Conservation (phyloP, 2,329 filamentous ascomycete species). For the Venturia carpophila region DNA sequence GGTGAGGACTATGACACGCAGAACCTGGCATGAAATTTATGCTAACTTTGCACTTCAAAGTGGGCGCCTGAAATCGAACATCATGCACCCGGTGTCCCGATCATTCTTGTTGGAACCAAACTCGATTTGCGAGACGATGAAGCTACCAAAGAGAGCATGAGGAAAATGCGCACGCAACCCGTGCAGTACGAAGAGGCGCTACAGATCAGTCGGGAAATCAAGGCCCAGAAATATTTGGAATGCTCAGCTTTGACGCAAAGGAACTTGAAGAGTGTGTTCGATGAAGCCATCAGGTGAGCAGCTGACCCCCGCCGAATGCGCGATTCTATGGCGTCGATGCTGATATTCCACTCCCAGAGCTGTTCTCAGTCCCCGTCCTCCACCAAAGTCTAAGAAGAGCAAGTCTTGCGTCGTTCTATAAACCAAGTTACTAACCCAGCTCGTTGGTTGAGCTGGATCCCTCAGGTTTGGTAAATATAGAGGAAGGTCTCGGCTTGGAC, state of each 20-base stretch:
- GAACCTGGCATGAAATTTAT: background rate
- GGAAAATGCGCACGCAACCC: constrained; percentile 93
- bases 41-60: constrained; percentile 39
- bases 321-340: background rate
- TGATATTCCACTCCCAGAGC: constrained; percentile 25
- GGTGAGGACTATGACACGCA: constrained; percentile 43
- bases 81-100: constrained; percentile 88
- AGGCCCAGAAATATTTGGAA: constrained; percentile 93
- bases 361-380: constrained; percentile 35
- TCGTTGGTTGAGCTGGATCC: constrained; percentile 7
- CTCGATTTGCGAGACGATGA: constrained; percentile 88
- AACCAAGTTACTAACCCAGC: constrained; percentile 18
- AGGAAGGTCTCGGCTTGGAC: constrained; percentile 7
- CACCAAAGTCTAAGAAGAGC: constrained; percentile 25
- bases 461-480: constrained; percentile 11
- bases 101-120: constrained; percentile 96
- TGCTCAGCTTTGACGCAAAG: constrained; percentile 95
- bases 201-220: constrained; percentile 84
- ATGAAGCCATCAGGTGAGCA: constrained; percentile 89
- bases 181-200: constrained; percentile 91
- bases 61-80: constrained; percentile 98
- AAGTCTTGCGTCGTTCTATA: constrained; percentile 27
- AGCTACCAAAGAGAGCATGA: constrained; percentile 70
- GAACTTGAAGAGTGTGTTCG: constrained; percentile 97
- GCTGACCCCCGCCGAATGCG: background rate